Evolutionary conservation across 345 rosid species (phyloP), one percentile per base, ranked within the genome.

Genomic region (Limnanthes douglasii): DNA sequence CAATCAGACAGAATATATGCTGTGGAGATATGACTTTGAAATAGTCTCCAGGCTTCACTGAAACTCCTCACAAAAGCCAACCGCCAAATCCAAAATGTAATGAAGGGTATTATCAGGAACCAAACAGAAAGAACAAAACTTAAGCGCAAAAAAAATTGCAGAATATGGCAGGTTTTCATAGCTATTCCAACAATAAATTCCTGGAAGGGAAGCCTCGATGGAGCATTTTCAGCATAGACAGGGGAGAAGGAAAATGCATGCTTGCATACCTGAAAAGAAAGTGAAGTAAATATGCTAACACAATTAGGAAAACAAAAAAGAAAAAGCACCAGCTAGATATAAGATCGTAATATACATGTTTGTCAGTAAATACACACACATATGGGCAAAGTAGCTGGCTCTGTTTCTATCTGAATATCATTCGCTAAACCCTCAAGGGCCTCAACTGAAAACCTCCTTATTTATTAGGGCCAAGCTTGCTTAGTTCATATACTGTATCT

Each of bases 71-170:
- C 74, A 21, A 90, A 90, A 33, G 98, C 85, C 71, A 90, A 34
- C 6, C 93, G 75, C 96, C 94, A 85, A 63, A 78, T 85, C 96
- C 98, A 90, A 28, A 80, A 90, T 1, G 94, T 90, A 36, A 90
- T 80, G 59, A 90, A 85, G 33, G 98, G 94, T 45, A 90, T 78
- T 23, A 80, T 75, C 18, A 90, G 81, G 46, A 90, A 94, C 99
- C 96, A 90, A 27, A 90, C 96, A 1, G 80, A 77, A 35, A 90
- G 96, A 16, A 90, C 88, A 54, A 85, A 90, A 61, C 94, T 75
- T 38, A 85, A 77, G 45, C 93, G 80, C 64, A 90, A 37, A 60
- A 85, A 70, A 70, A 90, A 90, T 56, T 80, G 96, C 68, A 90
- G 37, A 30, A 90, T 80, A 51, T 81, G 93, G 51, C 79, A 90